These are phyloP conservation scores for Pseudogymnoascus sp. DNA, from an alignment of 2,329 filamentous ascomycete genomes.

Conservation along the genomic window DNA sequence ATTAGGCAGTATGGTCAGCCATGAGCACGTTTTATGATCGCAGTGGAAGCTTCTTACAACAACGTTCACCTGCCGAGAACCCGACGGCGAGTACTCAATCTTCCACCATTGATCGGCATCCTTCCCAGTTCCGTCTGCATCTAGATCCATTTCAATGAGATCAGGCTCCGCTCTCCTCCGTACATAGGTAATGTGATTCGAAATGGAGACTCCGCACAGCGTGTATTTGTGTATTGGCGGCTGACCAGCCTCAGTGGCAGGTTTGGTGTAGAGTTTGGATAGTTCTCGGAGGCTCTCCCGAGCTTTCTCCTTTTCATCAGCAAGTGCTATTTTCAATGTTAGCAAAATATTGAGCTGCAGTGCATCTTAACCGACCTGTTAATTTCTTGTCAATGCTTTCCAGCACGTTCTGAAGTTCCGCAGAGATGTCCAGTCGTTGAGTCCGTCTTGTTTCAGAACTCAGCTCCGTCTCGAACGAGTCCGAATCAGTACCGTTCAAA, in stretches of 20 bases:
- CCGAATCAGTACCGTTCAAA: conserved; percentile 11
- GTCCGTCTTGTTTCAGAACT: not conserved
- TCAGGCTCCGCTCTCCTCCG: conserved; percentile 39
- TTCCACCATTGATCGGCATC: conserved; percentile 50
- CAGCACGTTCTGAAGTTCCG: conserved; percentile 24
- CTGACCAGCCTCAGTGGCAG: conserved; percentile 20
- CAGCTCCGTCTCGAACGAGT: conserved; percentile 15
- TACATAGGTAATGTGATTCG: conserved; percentile 43
- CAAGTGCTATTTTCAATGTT: conserved; percentile 22
- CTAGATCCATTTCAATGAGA: conserved; percentile 37
- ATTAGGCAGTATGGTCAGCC: not conserved
- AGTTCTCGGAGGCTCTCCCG: conserved; percentile 29
- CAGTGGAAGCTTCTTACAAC: conserved; percentile 37
- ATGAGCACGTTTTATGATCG: not conserved
- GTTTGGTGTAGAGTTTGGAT: conserved; percentile 34
- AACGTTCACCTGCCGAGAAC: conserved; percentile 38
- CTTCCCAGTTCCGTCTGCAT: conserved; percentile 20
- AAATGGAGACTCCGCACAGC: conserved; percentile 46
- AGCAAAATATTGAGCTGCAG: conserved; percentile 12
- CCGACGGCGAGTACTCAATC: conserved; percentile 37
- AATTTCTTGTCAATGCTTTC: conserved; percentile 29
- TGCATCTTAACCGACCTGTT: conserved; percentile 18
- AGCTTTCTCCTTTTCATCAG: conserved; percentile 27
- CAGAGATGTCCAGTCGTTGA: conserved; percentile 21
- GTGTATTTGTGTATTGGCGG: conserved; percentile 35